Percentiles rank a stretch among this genome's conserved stretches.
phyloP scores from a whole-genome alignment of 1,284 basidiomycete species.

The Pseudozyma sp. region DNA sequence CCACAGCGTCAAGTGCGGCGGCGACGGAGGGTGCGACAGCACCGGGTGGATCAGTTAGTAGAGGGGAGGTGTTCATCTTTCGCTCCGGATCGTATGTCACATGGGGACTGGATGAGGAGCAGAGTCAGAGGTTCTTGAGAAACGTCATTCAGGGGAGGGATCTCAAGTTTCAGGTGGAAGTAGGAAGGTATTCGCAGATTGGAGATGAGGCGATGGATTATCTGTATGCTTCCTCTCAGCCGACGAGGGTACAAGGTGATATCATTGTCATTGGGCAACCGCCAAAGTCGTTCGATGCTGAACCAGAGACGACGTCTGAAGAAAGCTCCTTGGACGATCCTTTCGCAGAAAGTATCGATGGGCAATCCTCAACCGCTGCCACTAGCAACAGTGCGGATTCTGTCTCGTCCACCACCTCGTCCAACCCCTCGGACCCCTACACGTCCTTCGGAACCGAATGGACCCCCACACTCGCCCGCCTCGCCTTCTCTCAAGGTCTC shows the following conservation, averaged over 20 bases:
- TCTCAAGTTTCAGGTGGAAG: conserved; percentile 46
- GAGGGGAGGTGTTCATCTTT: conserved; percentile 65
- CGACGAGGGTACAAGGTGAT: conserved; percentile 64
- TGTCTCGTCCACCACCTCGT: not conserved
- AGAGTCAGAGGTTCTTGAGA: conserved; percentile 52
- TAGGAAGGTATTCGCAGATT: conserved; percentile 46
- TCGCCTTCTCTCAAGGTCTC: conserved; percentile 66
- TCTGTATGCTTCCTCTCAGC: conserved; percentile 51
- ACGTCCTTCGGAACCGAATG: conserved; percentile 49
- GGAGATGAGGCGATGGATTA: conserved; percentile 68
- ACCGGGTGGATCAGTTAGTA: not conserved
- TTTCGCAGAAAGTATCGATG: conserved; percentile 2
- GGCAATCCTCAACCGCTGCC: not conserved
- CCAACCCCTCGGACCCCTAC: conserved; percentile 2
- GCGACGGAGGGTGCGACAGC: not conserved
- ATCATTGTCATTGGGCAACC: conserved; percentile 64
- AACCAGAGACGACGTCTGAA: conserved; percentile 9
- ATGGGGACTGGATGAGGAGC: conserved; percentile 62
- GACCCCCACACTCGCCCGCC: conserved; percentile 57
- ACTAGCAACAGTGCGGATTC: not conserved
- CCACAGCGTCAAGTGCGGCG: not conserved
- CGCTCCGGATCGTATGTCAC: conserved; percentile 64
- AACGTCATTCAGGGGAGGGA: conserved; percentile 53
- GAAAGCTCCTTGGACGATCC: not conserved
- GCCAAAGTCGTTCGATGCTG: conserved; percentile 40